Evolutionary conservation across 805 yeast genomes (phyloP).

Genomic region (Ogataea angusta): DNA sequence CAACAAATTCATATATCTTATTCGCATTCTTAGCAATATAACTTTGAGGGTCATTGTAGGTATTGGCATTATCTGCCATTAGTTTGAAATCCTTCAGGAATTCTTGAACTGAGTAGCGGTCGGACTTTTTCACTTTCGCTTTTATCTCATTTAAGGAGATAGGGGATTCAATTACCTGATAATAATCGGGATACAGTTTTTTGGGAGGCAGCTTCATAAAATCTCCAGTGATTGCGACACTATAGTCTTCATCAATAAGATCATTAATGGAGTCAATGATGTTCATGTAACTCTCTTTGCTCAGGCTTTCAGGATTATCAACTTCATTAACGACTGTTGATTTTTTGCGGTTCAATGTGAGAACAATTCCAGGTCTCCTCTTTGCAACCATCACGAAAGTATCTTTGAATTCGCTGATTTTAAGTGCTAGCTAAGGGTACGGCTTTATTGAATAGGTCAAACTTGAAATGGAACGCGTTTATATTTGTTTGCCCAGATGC

Average conservation of each 20-base stretch:
- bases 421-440: too few species aligned
- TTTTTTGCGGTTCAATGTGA: slow-evolving; percentile 19
- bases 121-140: slow-evolving; percentile 38
- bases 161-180: slow-evolving; percentile 59
- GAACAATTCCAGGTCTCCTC: slow-evolving; percentile 17
- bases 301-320: background rate
- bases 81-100: slow-evolving; percentile 59
- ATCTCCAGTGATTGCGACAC: slow-evolving; percentile 39
- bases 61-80: slow-evolving; percentile 67
- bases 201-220: slow-evolving; percentile 73
- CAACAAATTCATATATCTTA: slow-evolving; percentile 53
- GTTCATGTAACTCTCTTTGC: slow-evolving; percentile 30
- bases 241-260: slow-evolving; percentile 34
- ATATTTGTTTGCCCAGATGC: too few species aligned
- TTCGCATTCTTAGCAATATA: slow-evolving; percentile 66
- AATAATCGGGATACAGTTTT: slow-evolving; percentile 77
- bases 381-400: slow-evolving; percentile 18
- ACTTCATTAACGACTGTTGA: slow-evolving; percentile 10
- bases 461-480: too few species aligned
- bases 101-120: slow-evolving; percentile 38
- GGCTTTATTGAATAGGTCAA: too few species aligned
- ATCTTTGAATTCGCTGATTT: background rate
- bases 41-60: slow-evolving; percentile 65
- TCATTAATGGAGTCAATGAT: slow-evolving; percentile 34
- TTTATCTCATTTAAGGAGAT: slow-evolving; percentile 68